These are phyloP conservation scores for Sonneratia alba DNA, from an alignment of 345 rosid genomes.

Conservation along the genomic window DNA sequence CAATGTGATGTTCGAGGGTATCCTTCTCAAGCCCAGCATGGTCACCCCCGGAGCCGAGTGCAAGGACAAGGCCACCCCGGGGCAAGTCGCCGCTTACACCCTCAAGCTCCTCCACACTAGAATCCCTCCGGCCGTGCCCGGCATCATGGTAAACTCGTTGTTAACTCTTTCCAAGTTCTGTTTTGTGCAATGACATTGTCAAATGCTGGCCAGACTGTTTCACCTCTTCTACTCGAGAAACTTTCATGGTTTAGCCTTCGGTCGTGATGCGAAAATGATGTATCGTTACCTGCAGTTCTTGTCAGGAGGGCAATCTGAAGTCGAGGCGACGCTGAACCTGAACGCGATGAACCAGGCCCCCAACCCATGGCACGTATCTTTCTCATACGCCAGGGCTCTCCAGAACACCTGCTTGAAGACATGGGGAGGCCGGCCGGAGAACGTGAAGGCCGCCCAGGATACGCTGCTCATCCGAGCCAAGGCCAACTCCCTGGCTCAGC, in stretches of 20 bases:
- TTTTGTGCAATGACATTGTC: too few species aligned
- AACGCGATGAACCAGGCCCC: conserved; percentile 36
- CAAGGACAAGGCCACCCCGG: conserved; percentile 74
- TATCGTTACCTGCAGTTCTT: conserved; percentile 18
- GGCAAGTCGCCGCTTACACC: conserved; percentile 80
- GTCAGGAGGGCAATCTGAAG: conserved; percentile 40
- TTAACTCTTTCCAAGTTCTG: background rate
- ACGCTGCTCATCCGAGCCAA: conserved; percentile 31
- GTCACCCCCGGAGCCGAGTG: conserved; percentile 98
- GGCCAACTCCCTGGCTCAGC: conserved; percentile 41
- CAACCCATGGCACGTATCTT: conserved; percentile 44
- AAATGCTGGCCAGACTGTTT: too few species aligned
- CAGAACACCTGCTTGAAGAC: conserved; percentile 38
- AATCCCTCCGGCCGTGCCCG: conserved; percentile 89
- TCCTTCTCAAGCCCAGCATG: conserved; percentile 98
- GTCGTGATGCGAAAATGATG: too few species aligned
- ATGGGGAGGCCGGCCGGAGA: conserved; percentile 39
- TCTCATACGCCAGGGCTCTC: conserved; percentile 38
- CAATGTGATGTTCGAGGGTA: conserved; percentile 94
- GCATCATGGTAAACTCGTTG: conserved; percentile 75
- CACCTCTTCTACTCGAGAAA: too few species aligned
- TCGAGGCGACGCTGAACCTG: conserved; percentile 35
- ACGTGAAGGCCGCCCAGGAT: conserved; percentile 29
- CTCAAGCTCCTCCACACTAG: conserved; percentile 84
- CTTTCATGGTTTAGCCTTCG: too few species aligned